A percentile compares a stretch with the other conserved stretches of the same genome.
Evolutionary conservation across 1,139 yeast genomes (phyloP).

Genomic region (Candida sanyaensis): DNA sequence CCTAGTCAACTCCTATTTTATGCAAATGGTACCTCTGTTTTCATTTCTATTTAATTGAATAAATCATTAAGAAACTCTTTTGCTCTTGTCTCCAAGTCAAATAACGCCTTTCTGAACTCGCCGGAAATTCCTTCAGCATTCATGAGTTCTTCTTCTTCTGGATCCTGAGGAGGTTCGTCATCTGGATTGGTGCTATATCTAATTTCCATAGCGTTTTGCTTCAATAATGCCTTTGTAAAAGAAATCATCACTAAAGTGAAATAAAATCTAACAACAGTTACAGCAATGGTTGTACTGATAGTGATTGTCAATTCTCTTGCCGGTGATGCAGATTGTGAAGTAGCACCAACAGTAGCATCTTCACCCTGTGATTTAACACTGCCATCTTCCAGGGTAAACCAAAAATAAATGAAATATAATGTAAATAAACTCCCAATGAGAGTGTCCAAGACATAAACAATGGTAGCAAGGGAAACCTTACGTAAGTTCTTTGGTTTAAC

Average conservation of each 20-base stretch:
- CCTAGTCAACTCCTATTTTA: background rate
- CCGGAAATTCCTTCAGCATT: constrained; percentile 23
- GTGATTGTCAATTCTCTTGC: constrained; percentile 74
- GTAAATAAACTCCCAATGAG: constrained; percentile 68
- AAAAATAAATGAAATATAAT: constrained; percentile 67
- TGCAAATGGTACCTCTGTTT: background rate
- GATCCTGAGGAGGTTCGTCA: constrained; percentile 16
- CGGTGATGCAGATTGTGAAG: constrained; percentile 65
- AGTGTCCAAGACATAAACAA: constrained; percentile 69
- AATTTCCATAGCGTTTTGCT: constrained; percentile 29
- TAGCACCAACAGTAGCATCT: constrained; percentile 18
- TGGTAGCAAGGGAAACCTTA: constrained; percentile 59
- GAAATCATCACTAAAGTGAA: constrained; percentile 65
- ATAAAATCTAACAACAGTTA: constrained; percentile 61
- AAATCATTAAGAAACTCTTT: constrained; percentile 30
- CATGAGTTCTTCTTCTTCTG: constrained; percentile 29
- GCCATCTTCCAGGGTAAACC: constrained; percentile 60
- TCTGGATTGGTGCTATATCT: constrained; percentile 19
- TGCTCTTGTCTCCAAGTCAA: constrained; percentile 33
- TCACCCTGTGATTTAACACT: constrained; percentile 14
- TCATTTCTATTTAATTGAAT: constrained; percentile 6
- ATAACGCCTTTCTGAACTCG: constrained; percentile 22
- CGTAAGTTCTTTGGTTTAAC: constrained; percentile 33
- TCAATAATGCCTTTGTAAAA: constrained; percentile 51
- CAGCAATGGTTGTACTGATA: constrained; percentile 52